Evolutionary conservation across 768 basidiomycete species (phyloP).

Genomic region (Nevesoporus exiguus): DNA sequence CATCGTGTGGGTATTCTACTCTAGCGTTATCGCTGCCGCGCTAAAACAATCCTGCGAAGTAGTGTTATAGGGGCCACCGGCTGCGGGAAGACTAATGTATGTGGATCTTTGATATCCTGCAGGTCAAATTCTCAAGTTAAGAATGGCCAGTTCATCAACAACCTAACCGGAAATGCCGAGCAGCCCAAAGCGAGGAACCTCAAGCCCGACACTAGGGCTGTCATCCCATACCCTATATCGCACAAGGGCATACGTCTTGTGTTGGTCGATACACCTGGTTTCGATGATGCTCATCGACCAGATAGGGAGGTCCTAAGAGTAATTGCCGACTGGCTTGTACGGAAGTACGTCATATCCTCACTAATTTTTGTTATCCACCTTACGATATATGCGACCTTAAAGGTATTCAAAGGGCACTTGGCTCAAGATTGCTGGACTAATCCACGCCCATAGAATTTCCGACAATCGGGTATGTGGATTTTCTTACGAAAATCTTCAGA

Average conservation of each 20-base stretch:
- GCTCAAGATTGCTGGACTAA: constrained; percentile 27
- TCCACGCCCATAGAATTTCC: constrained; percentile 35
- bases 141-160: constrained; percentile 14
- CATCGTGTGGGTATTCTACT: constrained; percentile 10
- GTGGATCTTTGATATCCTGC: neutral
- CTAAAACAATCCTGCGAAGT: neutral
- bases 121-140: neutral
- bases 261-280: constrained; percentile 21
- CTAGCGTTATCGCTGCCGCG: neutral
- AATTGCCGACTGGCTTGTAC: constrained; percentile 17
- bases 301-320: constrained; percentile 9
- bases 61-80: constrained; percentile 28
- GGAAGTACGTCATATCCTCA: constrained; percentile 8
- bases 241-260: neutral
- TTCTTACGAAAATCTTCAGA: constrained; percentile 26
- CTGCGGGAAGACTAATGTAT: constrained; percentile 24
- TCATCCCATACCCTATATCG: constrained; percentile 1
- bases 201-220: constrained; percentile 6
- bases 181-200: neutral
- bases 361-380: no score
- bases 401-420: constrained; percentile 8
- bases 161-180: neutral
- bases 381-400: neutral
- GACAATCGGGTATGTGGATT: constrained; percentile 35
- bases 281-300: constrained; percentile 16